These are phyloP conservation scores for Solanum bulbocastanum DNA, from an alignment of 257 asterid species.

Conservation along the genomic window DNA sequence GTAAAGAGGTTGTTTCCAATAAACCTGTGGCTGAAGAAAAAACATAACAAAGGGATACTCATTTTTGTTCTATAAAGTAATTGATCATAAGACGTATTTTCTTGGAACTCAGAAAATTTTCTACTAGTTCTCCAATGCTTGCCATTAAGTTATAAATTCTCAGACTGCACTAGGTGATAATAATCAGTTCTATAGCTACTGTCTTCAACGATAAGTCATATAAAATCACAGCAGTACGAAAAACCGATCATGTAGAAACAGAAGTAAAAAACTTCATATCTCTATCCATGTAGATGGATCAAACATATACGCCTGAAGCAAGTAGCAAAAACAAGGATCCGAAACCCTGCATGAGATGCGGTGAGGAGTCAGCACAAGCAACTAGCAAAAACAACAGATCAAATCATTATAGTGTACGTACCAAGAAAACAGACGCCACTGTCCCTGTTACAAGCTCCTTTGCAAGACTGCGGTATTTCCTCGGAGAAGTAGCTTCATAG, in stretches of 20 bases:
- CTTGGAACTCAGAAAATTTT: background rate
- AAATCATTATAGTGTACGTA: constrained; percentile 2
- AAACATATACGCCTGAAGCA: constrained; percentile 90
- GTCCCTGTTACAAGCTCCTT: constrained; percentile 84
- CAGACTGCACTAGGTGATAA: background rate
- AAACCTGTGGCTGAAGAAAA: background rate
- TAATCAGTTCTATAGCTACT: background rate
- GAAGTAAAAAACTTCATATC: background rate
- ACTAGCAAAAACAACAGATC: background rate
- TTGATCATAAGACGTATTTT: background rate
- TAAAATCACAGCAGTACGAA: background rate
- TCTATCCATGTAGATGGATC: constrained; percentile 5
- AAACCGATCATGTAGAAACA: background rate
- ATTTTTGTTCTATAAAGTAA: background rate
- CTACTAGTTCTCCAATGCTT: background rate
- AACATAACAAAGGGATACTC: background rate
- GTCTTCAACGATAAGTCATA: background rate
- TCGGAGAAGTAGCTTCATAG: constrained; percentile 89
- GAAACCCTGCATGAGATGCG: constrained; percentile 57
- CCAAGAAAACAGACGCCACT: constrained; percentile 89
- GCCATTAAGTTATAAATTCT: background rate
- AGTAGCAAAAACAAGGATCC: constrained; percentile 94
- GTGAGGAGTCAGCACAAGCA: background rate
- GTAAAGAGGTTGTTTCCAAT: background rate
- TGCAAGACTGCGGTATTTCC: constrained; percentile 70